A percentile compares a stretch with the other conserved stretches of the same genome.
These are phyloP conservation scores for Mortierella sp. DNA, from an alignment of 371 early-diverging fungal species.

Conservation along the genomic window DNA sequence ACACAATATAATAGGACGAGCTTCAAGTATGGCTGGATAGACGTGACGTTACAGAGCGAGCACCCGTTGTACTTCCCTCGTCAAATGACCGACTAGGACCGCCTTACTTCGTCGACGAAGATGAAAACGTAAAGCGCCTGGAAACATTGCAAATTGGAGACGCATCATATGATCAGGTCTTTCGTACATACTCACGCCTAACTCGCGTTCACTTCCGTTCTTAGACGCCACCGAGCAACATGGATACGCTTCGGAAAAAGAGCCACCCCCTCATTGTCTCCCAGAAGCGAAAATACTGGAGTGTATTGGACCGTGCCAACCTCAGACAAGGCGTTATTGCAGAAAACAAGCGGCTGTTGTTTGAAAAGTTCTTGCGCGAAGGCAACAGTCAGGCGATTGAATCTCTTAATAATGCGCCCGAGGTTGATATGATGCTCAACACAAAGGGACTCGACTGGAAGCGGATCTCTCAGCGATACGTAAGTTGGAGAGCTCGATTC, in stretches of 20 bases:
- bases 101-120: conserved; percentile 64
- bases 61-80: conserved; percentile 14
- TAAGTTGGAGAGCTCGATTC: conserved; percentile 33
- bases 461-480: conserved; percentile 73
- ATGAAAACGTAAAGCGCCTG: conserved; percentile 41
- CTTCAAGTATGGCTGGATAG: conserved; percentile 18
- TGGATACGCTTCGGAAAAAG: conserved; percentile 56
- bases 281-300: conserved; percentile 61
- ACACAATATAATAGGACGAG: conserved; percentile 18
- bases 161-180: neutral
- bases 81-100: conserved; percentile 40
- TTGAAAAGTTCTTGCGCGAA: conserved; percentile 33
- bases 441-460: conserved; percentile 79
- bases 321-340: conserved; percentile 54
- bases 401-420: conserved; percentile 63
- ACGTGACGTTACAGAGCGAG: conserved; percentile 4
- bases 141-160: neutral
- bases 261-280: conserved; percentile 52
- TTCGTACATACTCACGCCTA: neutral
- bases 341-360: conserved; percentile 37
- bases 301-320: conserved; percentile 60
- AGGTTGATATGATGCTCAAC: conserved; percentile 66
- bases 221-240: conserved; percentile 64
- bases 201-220: neutral
- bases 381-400: conserved; percentile 18